Base-by-base conservation (phyloP, 805 yeast species). In the Wickerhamiella cacticola region DNA sequence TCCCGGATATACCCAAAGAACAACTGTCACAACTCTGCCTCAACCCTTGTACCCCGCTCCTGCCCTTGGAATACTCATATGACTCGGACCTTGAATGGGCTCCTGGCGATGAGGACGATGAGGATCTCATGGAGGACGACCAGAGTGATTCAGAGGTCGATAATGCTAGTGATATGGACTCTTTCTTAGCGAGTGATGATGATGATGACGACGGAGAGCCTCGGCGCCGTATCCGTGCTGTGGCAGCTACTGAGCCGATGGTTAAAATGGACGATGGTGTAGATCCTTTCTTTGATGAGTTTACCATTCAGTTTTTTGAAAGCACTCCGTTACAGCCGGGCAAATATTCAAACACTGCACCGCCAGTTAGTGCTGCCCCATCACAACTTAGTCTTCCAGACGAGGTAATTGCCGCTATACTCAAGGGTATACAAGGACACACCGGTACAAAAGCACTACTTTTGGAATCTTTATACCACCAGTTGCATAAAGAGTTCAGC, bases 41-140 rank as follows among this genome's bases (percentile, higher is more conserved):
- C 2, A 31, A 43, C 23, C 39, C 46, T 3, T 33, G 29, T 4
- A 10, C 40, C 10, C n/a, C 34, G 25, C n/a, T 24, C 10, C 15
- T 31, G 24, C 26, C 38, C 2, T 23, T 43, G 15, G 34, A 28
- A 31, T 43, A 43, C 28, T 35, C 33, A 5, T 43, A 43, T 15
- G 46, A 43, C 18, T 31, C 39, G 5, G 46, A 43, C 9, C 40
- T 43, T 5, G 46, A 43, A 16, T 43, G 46, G 46, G 28, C 46
- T 1, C 46, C 46, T n/a, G 46, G 46, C 7, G 46, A 43, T 8
- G 46, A 43, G 9, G 46, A 43, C 24, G 46, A 43, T 43, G 46
- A 29, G 19, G 39, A 43, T 21, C 40, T 43, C 16, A 13, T 31
- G 19, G 39, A 33, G 4, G 46, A 43, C 24, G 46, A 43, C 26